Evolutionary conservation across 2,329 filamentous ascomycete genomes (phyloP), one percentile per base, ranked within the genome.

Genomic region (Botrytis cinerea): DNA sequence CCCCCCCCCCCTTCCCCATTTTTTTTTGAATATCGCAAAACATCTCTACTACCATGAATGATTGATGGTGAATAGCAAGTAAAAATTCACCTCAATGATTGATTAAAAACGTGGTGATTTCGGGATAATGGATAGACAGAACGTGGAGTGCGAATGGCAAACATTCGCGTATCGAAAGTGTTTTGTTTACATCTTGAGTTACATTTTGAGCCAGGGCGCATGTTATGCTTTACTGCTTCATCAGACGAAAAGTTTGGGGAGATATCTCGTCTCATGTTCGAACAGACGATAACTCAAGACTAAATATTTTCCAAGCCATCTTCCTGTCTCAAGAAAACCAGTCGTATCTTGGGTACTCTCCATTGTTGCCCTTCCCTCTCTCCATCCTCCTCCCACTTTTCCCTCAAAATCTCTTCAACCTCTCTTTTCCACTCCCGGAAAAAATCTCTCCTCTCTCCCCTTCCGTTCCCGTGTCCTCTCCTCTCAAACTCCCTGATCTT

Each of bases 141-240:
- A 38, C 7, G 7, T 38, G 7, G 38, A 38, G 38, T 38, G 38
- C 38, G 8, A 9, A 38, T 5, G 7, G 7, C 35, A 38, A 38
- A 8, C 5, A 0, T 48, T 25, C 22, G 22, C 22, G 46, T 51
- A 2, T 25, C 2, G 22, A 51, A 12, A 25, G 3, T 51, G 4
- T 51, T 48, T 51, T 25, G 22, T 6, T 51, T 51, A 25, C 2
- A 25, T 48, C 25, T 4, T 25, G 35, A 51, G 38, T 51, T 51
- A 25, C 2, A 25, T 48, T 51, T 4, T 25, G 35, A 51, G 38
- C 38, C 22, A 25, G 1, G 22, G 22, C 4, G 4, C 22, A 38
- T 38, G 6, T 0, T 9, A 38, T 38, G 6, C 22, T 18, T 6
- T 0, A 57, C 0, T 18, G 6, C 2, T 16, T 18, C 38, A 7